phyloP scores from a whole-genome alignment of 345 rosid genomes.

The Cardamine occulta region DNA sequence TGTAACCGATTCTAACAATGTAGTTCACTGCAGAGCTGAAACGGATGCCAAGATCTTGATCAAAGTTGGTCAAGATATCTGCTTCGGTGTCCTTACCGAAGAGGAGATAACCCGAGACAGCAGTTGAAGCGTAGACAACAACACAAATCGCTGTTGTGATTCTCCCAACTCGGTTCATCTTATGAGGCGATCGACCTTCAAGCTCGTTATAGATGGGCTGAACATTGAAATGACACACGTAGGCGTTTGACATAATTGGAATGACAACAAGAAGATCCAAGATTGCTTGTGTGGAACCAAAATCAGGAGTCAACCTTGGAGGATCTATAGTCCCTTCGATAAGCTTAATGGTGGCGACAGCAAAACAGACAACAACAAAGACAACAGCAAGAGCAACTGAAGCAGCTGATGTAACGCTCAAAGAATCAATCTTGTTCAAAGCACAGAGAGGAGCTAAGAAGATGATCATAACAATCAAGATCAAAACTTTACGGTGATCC shows the following conservation, averaged over 20 bases:
- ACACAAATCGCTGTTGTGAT: slow-evolving; percentile 75
- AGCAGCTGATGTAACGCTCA: slow-evolving; percentile 88
- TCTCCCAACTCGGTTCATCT: slow-evolving; percentile 88
- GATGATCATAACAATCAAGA: slow-evolving; percentile 66
- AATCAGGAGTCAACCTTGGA: slow-evolving; percentile 81
- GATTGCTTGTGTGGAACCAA: slow-evolving; percentile 68
- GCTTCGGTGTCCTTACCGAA: slow-evolving; percentile 86
- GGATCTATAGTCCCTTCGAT: slow-evolving; percentile 73
- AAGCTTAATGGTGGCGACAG: slow-evolving; percentile 76
- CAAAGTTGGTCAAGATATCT: slow-evolving; percentile 88
- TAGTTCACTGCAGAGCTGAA: slow-evolving; percentile 83
- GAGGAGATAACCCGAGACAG: slow-evolving; percentile 82
- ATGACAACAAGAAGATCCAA: slow-evolving; percentile 92
- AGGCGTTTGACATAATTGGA: slow-evolving; percentile 91
- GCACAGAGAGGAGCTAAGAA: slow-evolving; percentile 89
- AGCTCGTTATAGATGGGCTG: slow-evolving; percentile 97
- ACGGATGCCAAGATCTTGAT: slow-evolving; percentile 77
- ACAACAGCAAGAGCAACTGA: slow-evolving; percentile 91
- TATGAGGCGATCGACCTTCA: slow-evolving; percentile 68
- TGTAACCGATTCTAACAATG: slow-evolving; percentile 83
- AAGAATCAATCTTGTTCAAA: slow-evolving; percentile 83
- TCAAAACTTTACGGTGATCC: slow-evolving; percentile 86
- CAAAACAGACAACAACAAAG: slow-evolving; percentile 78
- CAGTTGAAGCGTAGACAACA: slow-evolving; percentile 70
- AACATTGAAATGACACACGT: slow-evolving; percentile 88